These are phyloP conservation scores for Fusarium pininemorale DNA, from an alignment of 2,329 filamentous ascomycete species.

Conservation along the genomic window DNA sequence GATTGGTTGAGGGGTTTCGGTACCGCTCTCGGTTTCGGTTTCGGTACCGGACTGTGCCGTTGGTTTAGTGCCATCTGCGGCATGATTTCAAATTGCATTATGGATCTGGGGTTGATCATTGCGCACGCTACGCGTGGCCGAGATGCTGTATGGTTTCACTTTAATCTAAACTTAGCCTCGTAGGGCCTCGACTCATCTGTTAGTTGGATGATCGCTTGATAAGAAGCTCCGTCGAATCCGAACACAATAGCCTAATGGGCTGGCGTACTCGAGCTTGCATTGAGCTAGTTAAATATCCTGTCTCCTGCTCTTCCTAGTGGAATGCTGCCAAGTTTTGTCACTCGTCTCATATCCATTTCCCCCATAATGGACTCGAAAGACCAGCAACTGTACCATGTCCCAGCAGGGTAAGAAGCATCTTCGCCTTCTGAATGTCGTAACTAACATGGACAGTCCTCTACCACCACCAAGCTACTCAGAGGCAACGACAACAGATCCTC, in stretches of 20 bases:
- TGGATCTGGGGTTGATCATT: background rate
- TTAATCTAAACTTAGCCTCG: background rate
- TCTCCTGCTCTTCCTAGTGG: background rate
- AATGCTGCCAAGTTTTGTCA: background rate
- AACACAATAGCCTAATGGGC: too few species aligned
- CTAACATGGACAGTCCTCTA: background rate
- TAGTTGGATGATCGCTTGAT: too few species aligned
- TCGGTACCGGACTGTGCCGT: background rate
- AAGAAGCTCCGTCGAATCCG: background rate
- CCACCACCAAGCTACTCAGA: background rate
- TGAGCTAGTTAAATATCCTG: background rate
- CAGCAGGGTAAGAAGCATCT: background rate
- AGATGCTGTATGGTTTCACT: background rate
- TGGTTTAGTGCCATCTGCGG: background rate
- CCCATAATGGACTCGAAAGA: background rate
- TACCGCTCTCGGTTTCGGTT: constrained; percentile 1
- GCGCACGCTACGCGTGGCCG: background rate
- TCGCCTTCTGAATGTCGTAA: fast-evolving
- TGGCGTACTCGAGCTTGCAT: background rate
- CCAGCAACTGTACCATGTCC: background rate
- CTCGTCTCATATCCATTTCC: too few species aligned
- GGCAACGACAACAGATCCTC: background rate
- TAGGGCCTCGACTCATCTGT: fast-evolving
- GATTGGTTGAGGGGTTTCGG: background rate
- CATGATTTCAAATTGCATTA: background rate